Evolutionary conservation across 1,139 yeast genomes (phyloP), one percentile per base, ranked within the genome.

Genomic region (Spencermartinsiella ligniputridi): DNA sequence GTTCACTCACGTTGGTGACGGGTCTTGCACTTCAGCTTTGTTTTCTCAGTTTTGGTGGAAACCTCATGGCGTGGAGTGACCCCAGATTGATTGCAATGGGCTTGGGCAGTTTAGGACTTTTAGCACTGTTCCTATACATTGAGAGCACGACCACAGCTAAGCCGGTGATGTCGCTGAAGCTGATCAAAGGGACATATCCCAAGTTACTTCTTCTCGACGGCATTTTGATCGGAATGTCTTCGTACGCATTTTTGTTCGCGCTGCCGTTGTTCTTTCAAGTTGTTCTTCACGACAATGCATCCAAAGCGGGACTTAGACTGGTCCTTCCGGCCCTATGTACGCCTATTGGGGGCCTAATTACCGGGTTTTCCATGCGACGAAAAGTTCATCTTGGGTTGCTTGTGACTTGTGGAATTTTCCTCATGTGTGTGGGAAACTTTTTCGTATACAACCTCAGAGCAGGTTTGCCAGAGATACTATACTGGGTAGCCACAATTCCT

Each of bases 201-300:
- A 30, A 30, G 21, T 32, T 43, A 4, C 24, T 46, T 5, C 39
- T 42, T 3, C 15, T 44, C 15, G 30, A 37, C 13, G 45, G 41
- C 29, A 27, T 48, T 16, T 39, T 40, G 18, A 29, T 39, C 4
- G 50, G 50, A 13, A 40, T 46, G 40, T 44, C 50, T n/a, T 41
- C 45, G 5, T 48, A 46, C 38, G 42, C 43, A 3, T 40, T 36
- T 27, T 33, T 48, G 19, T 48, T 46, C 32, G 37, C 35, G 3
- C 36, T 48, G 6, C 51, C 51, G 16, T 19, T 48, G 5, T 48
- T 43, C 21, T 47, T 48, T 35, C 51, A 48, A 34, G 41, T 46
- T 12, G 49, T 47, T 2, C 37, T 47, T 6, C 45, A 42, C 8
- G 51, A 47, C 22, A 37, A 40, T 20, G 33, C 48, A 4, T 40